Base-by-base conservation (phyloP, 1,284 basidiomycete species). In the Thecaphora thlaspeos region DNA sequence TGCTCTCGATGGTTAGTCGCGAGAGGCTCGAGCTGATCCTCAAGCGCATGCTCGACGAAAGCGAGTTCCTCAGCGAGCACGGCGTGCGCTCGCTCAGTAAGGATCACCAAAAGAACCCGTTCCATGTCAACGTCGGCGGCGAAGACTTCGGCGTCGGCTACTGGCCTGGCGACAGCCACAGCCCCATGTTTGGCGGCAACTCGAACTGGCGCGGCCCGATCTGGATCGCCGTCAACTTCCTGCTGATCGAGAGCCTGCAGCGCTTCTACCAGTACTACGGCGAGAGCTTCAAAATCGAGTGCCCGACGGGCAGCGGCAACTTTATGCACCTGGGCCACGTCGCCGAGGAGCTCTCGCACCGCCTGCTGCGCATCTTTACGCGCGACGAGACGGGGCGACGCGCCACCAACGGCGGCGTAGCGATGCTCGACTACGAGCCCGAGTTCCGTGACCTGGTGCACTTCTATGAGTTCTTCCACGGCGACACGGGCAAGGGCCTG, bases 391-490 rank as follows among this genome's bases (percentile, higher is more conserved):
- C 90, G 57, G 92, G 92, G 12, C 84, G 85, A 57, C 83, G 94
- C 39, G 91, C 94, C 1, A 89, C 88, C 43, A 97, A 98, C 76
- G 93, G 91, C 23, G 91, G 91, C 15, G 88, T 88, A 73, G 82
- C 85, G 23, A 90, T 88, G 79, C 81, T 97, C 62, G 89, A 97
- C 80, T 82, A 84, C 55, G 94, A 97, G 78, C 91, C 92, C n/a
- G 84, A 96, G 81, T 97, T 97, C 84, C 84, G 90, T 42, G 91
- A 97, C 78, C 94, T 96, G 76, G 86, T 95, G 40, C 90, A 87
- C 83, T 96, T 96, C 82, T 88, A 92, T 78, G 93, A 94, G 88
- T 96, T 89, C 82, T 97, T 97, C 87, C 89, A 97, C 77, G 93
- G 87, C 23, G 91, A 97, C 73, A 87, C 83, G 57, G 94, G 93